Base-by-base conservation (phyloP, 306 rosid genomes). In the Herpetospermum pedunculosum region DNA sequence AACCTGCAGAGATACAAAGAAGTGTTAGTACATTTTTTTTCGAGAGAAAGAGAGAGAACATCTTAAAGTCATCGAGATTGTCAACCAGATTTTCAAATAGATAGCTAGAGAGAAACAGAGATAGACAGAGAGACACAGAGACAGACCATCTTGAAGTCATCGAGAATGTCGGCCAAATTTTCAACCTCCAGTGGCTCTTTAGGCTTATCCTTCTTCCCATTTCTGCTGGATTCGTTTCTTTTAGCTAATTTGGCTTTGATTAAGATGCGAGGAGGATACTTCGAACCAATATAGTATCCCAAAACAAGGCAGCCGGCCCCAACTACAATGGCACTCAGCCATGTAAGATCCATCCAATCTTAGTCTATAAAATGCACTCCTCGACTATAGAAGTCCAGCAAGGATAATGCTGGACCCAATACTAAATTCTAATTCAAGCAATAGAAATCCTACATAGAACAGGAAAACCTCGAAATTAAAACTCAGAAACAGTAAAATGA, bases 231-330 rank as follows among this genome's bases (percentile, higher is more conserved):
- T 4, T 87, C 68, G 69, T 38, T 76, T 0, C 46, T 69, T 79
- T 84, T 84, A 48, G 78, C 38, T n/a, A 78, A 74, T 59, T 78
- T 83, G 3, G 81, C 72, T 7, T 81, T 60, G 49, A 83, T 38
- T 21, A 86, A 59, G 16, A 87, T 72, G 18, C 81, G 90, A 78
- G 75, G 77, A 29, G 90, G 96, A 75, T 81, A 85, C n/a, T 67
- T 83, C 8, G 88, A 86, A 41, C 96, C 97, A 53, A 89, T 78
- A 78, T 80, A 86, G 88, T 86, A 91, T 21, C 97, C 97, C 48
- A 89, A 67, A 75, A 97, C 97, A 50, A 93, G 89, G 82, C 93
- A 93, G 32, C 98, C 89, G 7, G 97, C 97, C 34, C 99, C 95
- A 9, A 89, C 91, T 13, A 89, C 57, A 81, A 94, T 43, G 44